A percentile compares a stretch with the other conserved stretches of the same genome.
Conservation (phyloP, 2,329 filamentous ascomycete species). For the Pseudogymnoascus sp. region DNA sequence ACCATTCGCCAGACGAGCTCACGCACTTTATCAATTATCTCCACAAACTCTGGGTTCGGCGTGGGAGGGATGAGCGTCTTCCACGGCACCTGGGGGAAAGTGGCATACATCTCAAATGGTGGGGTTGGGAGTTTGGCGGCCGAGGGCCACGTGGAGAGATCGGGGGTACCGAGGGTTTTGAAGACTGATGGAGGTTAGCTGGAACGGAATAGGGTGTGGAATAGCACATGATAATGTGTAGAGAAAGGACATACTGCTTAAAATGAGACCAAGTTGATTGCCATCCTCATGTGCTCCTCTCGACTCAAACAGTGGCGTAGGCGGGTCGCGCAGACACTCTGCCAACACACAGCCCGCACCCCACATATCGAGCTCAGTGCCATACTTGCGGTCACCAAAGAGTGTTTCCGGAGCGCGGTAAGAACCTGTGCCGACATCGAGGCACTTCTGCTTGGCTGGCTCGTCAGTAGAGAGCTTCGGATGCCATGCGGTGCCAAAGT, state of each 20-base stretch:
- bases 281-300: conserved; percentile 68
- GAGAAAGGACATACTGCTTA: conserved; percentile 28
- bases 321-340: conserved; percentile 55
- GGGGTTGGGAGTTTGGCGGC: conserved; percentile 58
- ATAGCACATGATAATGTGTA: too few relatives aligned
- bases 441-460: conserved; percentile 61
- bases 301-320: conserved; percentile 70
- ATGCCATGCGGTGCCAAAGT: conserved; percentile 91
- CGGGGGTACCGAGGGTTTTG: conserved; percentile 81
- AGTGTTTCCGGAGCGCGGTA: conserved; percentile 88
- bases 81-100: conserved; percentile 42
- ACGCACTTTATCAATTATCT: conserved; percentile 7
- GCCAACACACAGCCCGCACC: conserved; percentile 76
- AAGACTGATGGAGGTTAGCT: conserved; percentile 60
- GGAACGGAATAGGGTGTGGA: neutral
- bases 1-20: conserved; percentile 18
- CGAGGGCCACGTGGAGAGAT: conserved; percentile 75
- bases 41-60: neutral
- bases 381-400: conserved; percentile 74
- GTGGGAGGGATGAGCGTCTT: neutral
- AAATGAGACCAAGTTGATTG: conserved; percentile 82
- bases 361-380: conserved; percentile 76
- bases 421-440: conserved; percentile 86
- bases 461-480: conserved; percentile 55
- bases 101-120: conserved; percentile 84